Conservation (phyloP, 2,329 filamentous ascomycete species). For the Neopestalotiopsis clavispora region DNA sequence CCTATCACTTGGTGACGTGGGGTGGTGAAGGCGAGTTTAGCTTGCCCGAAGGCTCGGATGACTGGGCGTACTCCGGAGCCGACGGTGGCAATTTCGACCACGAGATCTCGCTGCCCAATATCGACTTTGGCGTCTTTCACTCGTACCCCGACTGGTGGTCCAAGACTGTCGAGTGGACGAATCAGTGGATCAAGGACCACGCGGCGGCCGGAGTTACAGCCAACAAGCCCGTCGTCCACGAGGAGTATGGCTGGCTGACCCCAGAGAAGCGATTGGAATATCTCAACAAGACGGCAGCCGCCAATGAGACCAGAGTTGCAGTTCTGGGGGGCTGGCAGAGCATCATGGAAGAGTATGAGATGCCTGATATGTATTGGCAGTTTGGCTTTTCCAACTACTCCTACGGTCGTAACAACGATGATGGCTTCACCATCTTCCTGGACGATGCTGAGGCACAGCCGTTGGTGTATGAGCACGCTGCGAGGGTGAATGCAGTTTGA, state of each 20-base stretch:
- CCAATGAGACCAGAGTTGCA: slow-evolving; percentile 48
- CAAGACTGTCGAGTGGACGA: slow-evolving; percentile 56
- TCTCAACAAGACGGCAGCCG: slow-evolving; percentile 40
- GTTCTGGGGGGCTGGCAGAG: slow-evolving; percentile 56
- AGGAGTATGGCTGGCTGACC: slow-evolving; percentile 61
- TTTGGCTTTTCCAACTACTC: slow-evolving; percentile 56
- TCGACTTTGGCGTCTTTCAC: slow-evolving; percentile 62
- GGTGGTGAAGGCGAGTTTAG: slow-evolving; percentile 66
- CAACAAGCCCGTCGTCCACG: slow-evolving; percentile 59
- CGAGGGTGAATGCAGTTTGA: slow-evolving; percentile 9
- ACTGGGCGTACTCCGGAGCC: slow-evolving; percentile 50
- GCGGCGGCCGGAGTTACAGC: slow-evolving; percentile 45
- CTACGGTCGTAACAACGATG: slow-evolving; percentile 58
- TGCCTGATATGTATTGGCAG: slow-evolving; percentile 62
- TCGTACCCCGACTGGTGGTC: slow-evolving; percentile 61
- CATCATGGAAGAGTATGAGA: slow-evolving; percentile 49
- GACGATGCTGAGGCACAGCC: slow-evolving; percentile 52
- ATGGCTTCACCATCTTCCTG: slow-evolving; percentile 61
- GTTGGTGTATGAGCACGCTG: slow-evolving; percentile 50
- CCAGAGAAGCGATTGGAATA: slow-evolving; percentile 52
- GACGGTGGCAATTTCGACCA: slow-evolving; percentile 60
- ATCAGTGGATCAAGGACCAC: slow-evolving; percentile 61
- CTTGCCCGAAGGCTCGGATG: slow-evolving; percentile 36
- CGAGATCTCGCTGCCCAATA: slow-evolving; percentile 49
- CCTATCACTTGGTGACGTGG: slow-evolving; percentile 57